These are phyloP conservation scores for Aspergillus hancockii DNA, from an alignment of 495 filamentous ascomycete genomes.

Conservation along the genomic window DNA sequence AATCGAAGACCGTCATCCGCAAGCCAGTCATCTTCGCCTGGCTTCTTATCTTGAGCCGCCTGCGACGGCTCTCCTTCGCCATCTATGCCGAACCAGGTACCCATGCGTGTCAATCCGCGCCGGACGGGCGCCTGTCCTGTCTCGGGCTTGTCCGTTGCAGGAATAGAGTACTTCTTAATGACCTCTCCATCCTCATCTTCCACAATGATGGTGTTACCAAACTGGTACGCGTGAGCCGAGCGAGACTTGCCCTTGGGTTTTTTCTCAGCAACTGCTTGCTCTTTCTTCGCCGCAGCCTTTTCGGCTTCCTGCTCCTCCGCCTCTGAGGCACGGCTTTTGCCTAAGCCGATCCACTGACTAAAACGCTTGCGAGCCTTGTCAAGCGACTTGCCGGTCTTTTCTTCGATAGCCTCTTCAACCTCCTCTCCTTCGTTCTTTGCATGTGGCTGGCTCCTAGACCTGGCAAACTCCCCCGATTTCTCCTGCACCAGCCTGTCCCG, in stretches of 20 bases:
- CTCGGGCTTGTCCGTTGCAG: constrained; percentile 40
- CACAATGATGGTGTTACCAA: constrained; percentile 95
- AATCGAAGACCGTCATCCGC: constrained; percentile 83
- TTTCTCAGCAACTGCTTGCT: constrained; percentile 21
- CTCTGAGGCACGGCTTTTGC: constrained; percentile 28
- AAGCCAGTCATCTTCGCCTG: constrained; percentile 44
- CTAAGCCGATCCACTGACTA: constrained; percentile 43
- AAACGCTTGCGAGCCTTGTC: constrained; percentile 38
- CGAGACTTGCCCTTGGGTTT: constrained; percentile 36
- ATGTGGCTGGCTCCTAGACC: constrained; percentile 43
- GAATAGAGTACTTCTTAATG: constrained; percentile 92
- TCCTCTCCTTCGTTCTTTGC: constrained; percentile 49
- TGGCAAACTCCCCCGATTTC: constrained; percentile 43
- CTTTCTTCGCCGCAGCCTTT: constrained; percentile 22
- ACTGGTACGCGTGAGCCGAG: constrained; percentile 90
- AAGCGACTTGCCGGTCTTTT: constrained; percentile 31
- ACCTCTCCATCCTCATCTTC: constrained; percentile 98
- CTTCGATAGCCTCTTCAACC: constrained; percentile 34
- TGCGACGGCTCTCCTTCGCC: constrained; percentile 48
- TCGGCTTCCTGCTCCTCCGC: constrained; percentile 22
- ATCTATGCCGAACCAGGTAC: constrained; percentile 61
- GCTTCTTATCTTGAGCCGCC: constrained; percentile 33
- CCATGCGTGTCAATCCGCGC: constrained; percentile 57
- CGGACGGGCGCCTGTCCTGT: constrained; percentile 40
- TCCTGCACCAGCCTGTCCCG: constrained; percentile 61